Conservation (phyloP, 306 rosid species). For the Vachellia collinsii region DNA sequence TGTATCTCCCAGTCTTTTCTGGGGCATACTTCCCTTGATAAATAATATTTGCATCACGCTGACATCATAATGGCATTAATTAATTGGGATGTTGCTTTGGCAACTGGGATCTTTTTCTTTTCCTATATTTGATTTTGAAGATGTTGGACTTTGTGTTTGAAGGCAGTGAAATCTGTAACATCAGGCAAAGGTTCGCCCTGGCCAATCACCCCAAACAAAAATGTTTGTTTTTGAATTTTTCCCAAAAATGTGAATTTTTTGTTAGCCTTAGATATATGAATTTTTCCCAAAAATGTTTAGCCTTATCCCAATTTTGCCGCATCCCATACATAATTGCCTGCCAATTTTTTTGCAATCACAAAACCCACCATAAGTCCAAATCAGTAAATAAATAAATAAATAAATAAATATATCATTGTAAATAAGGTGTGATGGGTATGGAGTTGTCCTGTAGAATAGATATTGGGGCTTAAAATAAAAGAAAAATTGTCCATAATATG, state of each 20-base stretch:
- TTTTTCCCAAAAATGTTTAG: neutral
- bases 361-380: neutral
- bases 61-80: neutral
- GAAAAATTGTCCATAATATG: too few species aligned
- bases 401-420: neutral
- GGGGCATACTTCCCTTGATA: too few species aligned
- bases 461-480: too few species aligned
- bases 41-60: neutral
- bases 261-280: neutral
- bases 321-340: slow-evolving; percentile 21
- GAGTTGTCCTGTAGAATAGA: too few species aligned
- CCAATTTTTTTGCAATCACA: neutral
- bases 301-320: neutral
- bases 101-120: neutral
- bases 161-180: neutral
- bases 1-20: too few species aligned
- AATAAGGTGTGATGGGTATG: too few species aligned
- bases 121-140: neutral
- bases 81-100: neutral
- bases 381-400: neutral
- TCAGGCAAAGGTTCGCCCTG: neutral
- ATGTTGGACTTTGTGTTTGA: neutral
- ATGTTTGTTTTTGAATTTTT: neutral
- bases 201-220: neutral
- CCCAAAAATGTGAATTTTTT: neutral